Evolutionary conservation across 495 filamentous ascomycete genomes (phyloP).

Genomic region (Penicillium pulvis): DNA sequence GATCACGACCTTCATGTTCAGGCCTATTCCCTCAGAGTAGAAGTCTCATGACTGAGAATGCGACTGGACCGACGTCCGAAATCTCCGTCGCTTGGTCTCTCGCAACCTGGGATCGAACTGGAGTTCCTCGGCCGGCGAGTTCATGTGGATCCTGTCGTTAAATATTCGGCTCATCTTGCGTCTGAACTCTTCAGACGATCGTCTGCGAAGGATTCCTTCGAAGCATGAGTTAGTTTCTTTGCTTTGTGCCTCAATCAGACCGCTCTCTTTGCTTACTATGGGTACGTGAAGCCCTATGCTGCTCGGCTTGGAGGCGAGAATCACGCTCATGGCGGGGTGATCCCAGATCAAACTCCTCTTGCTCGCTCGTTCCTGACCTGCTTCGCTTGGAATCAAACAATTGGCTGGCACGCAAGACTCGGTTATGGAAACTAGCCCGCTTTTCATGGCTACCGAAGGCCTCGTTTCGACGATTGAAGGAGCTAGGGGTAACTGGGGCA

Average conservation of each 20-base stretch:
- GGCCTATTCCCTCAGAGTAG: not conserved
- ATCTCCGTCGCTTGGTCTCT: conserved; percentile 8
- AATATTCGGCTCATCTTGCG: conserved; percentile 42
- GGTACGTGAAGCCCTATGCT: conserved; percentile 13
- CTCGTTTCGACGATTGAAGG: conserved; percentile 14
- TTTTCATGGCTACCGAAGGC: conserved; percentile 6
- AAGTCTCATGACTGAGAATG: conserved; percentile 10
- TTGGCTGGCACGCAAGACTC: conserved; percentile 13
- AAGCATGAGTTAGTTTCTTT: conserved; percentile 5
- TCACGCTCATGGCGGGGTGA: not conserved
- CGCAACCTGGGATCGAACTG: conserved; percentile 26
- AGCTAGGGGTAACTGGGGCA: conserved; percentile 4
- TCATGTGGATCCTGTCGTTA: conserved; percentile 38
- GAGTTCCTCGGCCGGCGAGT: conserved; percentile 26
- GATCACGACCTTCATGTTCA: not conserved
- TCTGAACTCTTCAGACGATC: conserved; percentile 43
- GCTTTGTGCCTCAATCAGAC: not conserved
- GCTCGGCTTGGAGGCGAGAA: conserved; percentile 10
- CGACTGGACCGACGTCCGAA: conserved; percentile 24
- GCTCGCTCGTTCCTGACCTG: conserved; percentile 4
- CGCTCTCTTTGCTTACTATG: conserved; percentile 17
- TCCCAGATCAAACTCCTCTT: conserved; percentile 7
- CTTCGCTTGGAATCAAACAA: conserved; percentile 5
- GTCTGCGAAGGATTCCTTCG: conserved; percentile 30
- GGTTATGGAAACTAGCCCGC: conserved; percentile 23